Evolutionary conservation across 2,329 filamentous ascomycete species (phyloP).

Genomic region (Aspergillus uvarum): DNA sequence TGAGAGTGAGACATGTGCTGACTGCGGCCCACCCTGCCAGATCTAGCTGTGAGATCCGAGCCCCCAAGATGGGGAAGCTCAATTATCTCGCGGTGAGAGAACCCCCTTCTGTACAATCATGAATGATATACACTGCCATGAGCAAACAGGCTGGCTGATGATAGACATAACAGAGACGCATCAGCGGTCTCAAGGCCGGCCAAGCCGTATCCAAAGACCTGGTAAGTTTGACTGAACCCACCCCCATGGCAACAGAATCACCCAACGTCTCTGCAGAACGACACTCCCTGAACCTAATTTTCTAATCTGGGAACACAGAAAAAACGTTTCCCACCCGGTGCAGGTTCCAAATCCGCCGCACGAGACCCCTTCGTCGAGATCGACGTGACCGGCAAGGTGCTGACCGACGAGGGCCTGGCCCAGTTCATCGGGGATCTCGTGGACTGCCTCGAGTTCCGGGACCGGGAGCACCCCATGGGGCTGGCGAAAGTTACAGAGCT

Average conservation of each 20-base stretch:
- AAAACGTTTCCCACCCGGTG: conserved; percentile 35
- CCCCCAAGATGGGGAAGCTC: conserved; percentile 38
- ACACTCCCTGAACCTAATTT: neutral
- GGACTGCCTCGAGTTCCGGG: conserved; percentile 38
- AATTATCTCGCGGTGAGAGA: conserved; percentile 42
- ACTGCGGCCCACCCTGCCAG: neutral
- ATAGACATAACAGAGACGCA: conserved; percentile 41
- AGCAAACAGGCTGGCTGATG: conserved; percentile 16
- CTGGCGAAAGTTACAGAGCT: conserved; percentile 47
- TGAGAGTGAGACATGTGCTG: neutral
- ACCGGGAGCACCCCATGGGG: conserved; percentile 28
- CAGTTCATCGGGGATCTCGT: conserved; percentile 46
- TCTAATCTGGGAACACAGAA: conserved; percentile 24
- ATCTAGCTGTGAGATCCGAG: neutral
- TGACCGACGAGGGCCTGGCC: conserved; percentile 48
- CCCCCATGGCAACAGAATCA: neutral
- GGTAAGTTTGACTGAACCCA: conserved; percentile 22
- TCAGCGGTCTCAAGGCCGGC: conserved; percentile 47
- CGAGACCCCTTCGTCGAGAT: conserved; percentile 45
- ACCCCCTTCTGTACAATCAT: neutral
- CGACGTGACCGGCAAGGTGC: conserved; percentile 45
- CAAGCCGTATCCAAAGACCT: conserved; percentile 48
- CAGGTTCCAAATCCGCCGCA: conserved; percentile 28
- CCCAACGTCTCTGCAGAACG: neutral
- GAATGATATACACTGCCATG: neutral